Evolutionary conservation across 1,284 basidiomycete species (phyloP).

Genomic region (Hymenochaete sp.): DNA sequence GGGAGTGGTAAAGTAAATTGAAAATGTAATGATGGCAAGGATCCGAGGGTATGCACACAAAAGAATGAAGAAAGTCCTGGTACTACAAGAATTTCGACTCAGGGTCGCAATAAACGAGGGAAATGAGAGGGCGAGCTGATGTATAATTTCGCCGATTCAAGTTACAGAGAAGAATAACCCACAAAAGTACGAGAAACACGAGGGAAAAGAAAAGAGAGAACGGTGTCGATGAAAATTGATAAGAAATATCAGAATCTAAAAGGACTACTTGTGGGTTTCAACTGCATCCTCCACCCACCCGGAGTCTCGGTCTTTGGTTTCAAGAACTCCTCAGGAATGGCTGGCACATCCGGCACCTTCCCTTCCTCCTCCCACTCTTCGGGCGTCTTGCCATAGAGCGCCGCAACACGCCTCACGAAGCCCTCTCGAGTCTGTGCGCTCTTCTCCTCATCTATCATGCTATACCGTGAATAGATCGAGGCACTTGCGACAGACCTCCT

Average conservation of each 20-base stretch:
- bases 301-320: conserved; percentile 2
- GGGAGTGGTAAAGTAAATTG: no score
- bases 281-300: background rate
- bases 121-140: no score
- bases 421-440: conserved; percentile 15
- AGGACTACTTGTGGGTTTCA: conserved; percentile 1
- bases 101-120: no score
- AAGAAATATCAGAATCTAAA: conserved; percentile 6
- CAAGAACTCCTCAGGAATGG: conserved; percentile 3
- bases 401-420: conserved; percentile 13
- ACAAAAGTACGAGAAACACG: no score
- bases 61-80: no score
- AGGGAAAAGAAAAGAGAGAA: no score
- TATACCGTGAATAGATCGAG: conserved; percentile 15
- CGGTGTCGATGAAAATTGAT: no score
- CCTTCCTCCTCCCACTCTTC: conserved; percentile 1
- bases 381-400: conserved; percentile 3
- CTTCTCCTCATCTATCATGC: conserved; percentile 14
- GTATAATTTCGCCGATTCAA: no score
- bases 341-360: conserved; percentile 15
- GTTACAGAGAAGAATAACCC: no score
- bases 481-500: conserved; percentile 5
- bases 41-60: no score
- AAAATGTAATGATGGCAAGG: no score
- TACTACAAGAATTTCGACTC: no score